Evolutionary conservation across 495 filamentous ascomycete species (phyloP), one percentile per base, ranked within the genome.

Genomic region (Penicillium bovifimosum): DNA sequence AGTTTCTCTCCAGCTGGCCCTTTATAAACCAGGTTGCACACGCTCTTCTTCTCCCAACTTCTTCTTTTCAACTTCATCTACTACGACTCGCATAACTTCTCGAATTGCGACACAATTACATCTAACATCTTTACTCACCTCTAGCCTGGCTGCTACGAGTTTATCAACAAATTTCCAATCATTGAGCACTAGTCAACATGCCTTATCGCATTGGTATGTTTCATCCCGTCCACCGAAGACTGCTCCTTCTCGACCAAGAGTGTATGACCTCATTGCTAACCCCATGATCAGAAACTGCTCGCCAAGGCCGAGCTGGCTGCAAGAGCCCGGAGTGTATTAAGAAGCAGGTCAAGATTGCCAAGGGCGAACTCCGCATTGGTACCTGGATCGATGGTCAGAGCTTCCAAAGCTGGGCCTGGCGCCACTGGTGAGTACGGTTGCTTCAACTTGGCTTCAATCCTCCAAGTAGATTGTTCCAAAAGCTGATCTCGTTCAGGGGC

Each of bases 331-430:
- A 80, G 53, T 92, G 88, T 75, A 87, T 87, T 62, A 70, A 82
- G 1, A 58, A 59, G 13, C 70, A 68, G 6, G 55, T 74, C 52
- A 92, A 93, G 64, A 89, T 96, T 59, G n/a, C 40, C 5, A 93
- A 93, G 69, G 88, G 82, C 41, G 80, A 86, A 47, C 63, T 95
- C 6, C 85, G 90, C 11, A 75, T 85, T 27, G 91, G 86, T 26
- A 74, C 74, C 39, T 85, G 82, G 76, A 73, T 93, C 40, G 75
- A 79, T 10, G 72, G 79, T 24, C 54, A 74, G 0, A 67, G 62
- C 6, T 62, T 73, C 36, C 73, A 77, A 45, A 67, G 71, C 51
- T 93, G 78, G 76, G 60, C 62, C 41, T 96, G 82, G 81, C 79
- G 82, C 51, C 90, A 96, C 65, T 96, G 90, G 90, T 92, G 71